Evolutionary conservation across 768 basidiomycete species (phyloP), one percentile per base, ranked within the genome.

Genomic region (Sporobolomyces pararoseus): DNA sequence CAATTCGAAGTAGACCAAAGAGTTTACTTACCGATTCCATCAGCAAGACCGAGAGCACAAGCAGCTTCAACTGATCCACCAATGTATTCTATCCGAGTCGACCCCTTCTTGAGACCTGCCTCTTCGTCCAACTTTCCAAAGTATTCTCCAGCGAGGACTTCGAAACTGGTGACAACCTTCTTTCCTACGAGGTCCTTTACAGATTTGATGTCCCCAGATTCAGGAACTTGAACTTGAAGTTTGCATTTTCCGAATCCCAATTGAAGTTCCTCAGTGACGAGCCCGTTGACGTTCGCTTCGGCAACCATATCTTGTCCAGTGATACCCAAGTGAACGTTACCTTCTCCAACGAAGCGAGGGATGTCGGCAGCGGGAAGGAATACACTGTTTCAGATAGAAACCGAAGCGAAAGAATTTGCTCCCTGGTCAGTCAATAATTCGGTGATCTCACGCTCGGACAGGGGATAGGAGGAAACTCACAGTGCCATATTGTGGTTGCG

Each of bases 31-130:
- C 91, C 91, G 65, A 99, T 97, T 12, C 93, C 96, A 80, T 99
- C 96, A 7, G 96, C 95, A 71, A 98, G 83, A 2, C 96, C 96
- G 17, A 99, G 83, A 2, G 96, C 86, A 81, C 96, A 99, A 44
- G 96, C 96, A 12, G 95, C 96, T 80, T 99, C 96, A 0, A 99
- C 96, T 76, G 92, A 95, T 3, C 96, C 96, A 3, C 96, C 94
- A 3, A 99, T 88, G 78, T 98, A 97, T 79, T 94, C 90, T 35
- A 99, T 90, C 78, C 84, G 85, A 0, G 96, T 98, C 14, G 84
- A 85, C 0, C 80, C 87, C 16, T 80, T 75, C 17, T 87, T 80
- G 19, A 65, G 23, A 4, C 81, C 88, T 7, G 79, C 74, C n/a
- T 88, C 81, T 19, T 82, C 80, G 73, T 93, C 91, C 0, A 92